Percentiles rank a stretch among this genome's conserved stretches.
phyloP scores from a whole-genome alignment of 2,329 filamentous ascomycete species.

The Alternaria sp. region DNA sequence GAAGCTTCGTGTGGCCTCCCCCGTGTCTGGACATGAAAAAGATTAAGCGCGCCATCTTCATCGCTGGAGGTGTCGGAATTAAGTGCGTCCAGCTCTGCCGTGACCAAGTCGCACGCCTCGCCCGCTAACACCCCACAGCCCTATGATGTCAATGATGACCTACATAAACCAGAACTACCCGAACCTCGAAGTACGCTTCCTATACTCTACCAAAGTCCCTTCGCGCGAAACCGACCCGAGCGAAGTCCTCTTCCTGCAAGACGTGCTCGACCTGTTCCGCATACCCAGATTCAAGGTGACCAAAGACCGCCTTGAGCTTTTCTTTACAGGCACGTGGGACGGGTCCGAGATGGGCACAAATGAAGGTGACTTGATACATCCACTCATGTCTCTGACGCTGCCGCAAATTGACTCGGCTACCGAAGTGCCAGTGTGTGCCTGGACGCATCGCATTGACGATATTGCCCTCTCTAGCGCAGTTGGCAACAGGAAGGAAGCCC shows the following conservation, averaged over 20 bases:
- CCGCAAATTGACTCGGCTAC: conserved; percentile 37
- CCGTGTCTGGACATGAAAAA: conserved; percentile 51
- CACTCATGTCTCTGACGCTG: conserved; percentile 42
- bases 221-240: conserved; percentile 34
- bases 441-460: conserved; percentile 44
- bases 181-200: conserved; percentile 59
- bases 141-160: conserved; percentile 75
- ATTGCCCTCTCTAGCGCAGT: conserved; percentile 51
- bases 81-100: conserved; percentile 60
- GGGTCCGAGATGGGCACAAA: conserved; percentile 30
- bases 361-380: conserved; percentile 37
- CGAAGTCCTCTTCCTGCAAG: conserved; percentile 47
- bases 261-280: conserved; percentile 42
- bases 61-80: conserved; percentile 83
- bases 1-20: conserved; percentile 81
- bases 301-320: conserved; percentile 44
- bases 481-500: conserved; percentile 44
- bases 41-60: conserved; percentile 70
- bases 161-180: conserved; percentile 59
- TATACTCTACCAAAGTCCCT: conserved; percentile 66
- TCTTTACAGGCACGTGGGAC: conserved; percentile 46
- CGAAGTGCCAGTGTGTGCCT: conserved; percentile 39
- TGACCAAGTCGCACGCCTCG: neutral
- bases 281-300: conserved; percentile 33
- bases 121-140: conserved; percentile 53